A percentile compares a stretch with the other conserved stretches of the same genome.
These are phyloP conservation scores for Cryptosporidium viatorum DNA, from an alignment of 169 alveolate genomes.

Conservation along the genomic window DNA sequence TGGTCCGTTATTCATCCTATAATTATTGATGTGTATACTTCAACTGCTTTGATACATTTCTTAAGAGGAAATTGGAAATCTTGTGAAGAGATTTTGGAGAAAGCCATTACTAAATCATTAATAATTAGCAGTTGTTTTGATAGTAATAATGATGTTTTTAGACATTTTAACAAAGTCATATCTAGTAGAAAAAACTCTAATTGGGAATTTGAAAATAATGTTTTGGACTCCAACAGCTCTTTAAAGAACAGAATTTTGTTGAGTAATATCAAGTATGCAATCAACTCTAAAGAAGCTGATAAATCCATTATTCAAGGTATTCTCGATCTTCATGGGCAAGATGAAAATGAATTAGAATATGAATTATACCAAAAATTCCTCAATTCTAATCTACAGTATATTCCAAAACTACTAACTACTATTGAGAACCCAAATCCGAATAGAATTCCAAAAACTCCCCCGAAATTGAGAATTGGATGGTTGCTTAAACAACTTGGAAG, in stretches of 20 bases:
- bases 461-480: conserved; percentile 69
- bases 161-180: conserved; percentile 30
- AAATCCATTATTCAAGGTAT: background rate
- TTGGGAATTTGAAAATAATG: conserved; percentile 65
- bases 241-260: conserved; percentile 29
- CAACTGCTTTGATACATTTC: conserved; percentile 56
- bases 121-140: conserved; percentile 56
- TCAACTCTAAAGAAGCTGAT: background rate
- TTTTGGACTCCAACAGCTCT: conserved; percentile 21
- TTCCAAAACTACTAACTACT: conserved; percentile 21
- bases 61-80: conserved; percentile 69
- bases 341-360: conserved; percentile 1
- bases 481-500: conserved; percentile 54
- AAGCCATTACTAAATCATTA: conserved; percentile 59
- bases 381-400: conserved; percentile 24
- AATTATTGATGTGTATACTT: conserved; percentile 60
- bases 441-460: conserved; percentile 60
- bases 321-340: background rate
- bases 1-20: conserved; percentile 73
- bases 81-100: conserved; percentile 60
- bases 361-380: conserved; percentile 7
- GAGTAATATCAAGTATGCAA: conserved; percentile 36
- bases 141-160: conserved; percentile 15
- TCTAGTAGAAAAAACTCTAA: conserved; percentile 14
- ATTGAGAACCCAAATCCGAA: conserved; percentile 58